These are phyloP conservation scores for Suhomyces xylopsoci DNA, from an alignment of 805 yeast species.

Conservation along the genomic window DNA sequence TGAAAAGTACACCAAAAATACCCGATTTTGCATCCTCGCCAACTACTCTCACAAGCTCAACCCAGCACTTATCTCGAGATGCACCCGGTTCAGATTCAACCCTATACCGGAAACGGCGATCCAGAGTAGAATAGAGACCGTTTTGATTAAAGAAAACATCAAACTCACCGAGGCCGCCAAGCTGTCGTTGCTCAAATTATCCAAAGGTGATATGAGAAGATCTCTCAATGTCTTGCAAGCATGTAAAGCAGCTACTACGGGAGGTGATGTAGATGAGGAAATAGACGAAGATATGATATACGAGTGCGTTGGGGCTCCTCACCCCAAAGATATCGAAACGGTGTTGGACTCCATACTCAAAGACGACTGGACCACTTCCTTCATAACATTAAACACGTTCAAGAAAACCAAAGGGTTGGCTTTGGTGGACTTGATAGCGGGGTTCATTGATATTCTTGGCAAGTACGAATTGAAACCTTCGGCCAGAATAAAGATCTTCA, in stretches of 20 bases:
- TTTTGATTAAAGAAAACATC: slow-evolving; percentile 66
- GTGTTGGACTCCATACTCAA: slow-evolving; percentile 74
- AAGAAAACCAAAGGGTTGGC: slow-evolving; percentile 83
- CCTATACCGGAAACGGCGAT: slow-evolving; percentile 74
- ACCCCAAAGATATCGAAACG: slow-evolving; percentile 76
- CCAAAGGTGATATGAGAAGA: slow-evolving; percentile 96
- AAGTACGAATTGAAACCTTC: slow-evolving; percentile 60
- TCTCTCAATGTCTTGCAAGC: slow-evolving; percentile 94
- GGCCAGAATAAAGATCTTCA: slow-evolving; percentile 62
- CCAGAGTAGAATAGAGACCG: slow-evolving; percentile 61
- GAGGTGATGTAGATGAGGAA: slow-evolving; percentile 39
- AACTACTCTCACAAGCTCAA: slow-evolving; percentile 93
- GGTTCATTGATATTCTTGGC: slow-evolving; percentile 68
- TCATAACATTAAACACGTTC: slow-evolving; percentile 59
- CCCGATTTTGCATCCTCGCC: slow-evolving; percentile 94
- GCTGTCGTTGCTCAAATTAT: slow-evolving; percentile 60
- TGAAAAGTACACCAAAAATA: slow-evolving; percentile 89
- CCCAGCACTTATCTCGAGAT: slow-evolving; percentile 91
- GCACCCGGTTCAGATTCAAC: slow-evolving; percentile 90
- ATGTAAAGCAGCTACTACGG: slow-evolving; percentile 67
- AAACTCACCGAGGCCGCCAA: slow-evolving; percentile 57
- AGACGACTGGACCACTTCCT: slow-evolving; percentile 85
- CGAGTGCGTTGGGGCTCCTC: slow-evolving; percentile 95
- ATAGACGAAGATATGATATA: slow-evolving; percentile 76
- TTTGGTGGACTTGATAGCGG: slow-evolving; percentile 75